These are phyloP conservation scores for Balakata baccata DNA, from an alignment of 345 rosid species.

Conservation along the genomic window DNA sequence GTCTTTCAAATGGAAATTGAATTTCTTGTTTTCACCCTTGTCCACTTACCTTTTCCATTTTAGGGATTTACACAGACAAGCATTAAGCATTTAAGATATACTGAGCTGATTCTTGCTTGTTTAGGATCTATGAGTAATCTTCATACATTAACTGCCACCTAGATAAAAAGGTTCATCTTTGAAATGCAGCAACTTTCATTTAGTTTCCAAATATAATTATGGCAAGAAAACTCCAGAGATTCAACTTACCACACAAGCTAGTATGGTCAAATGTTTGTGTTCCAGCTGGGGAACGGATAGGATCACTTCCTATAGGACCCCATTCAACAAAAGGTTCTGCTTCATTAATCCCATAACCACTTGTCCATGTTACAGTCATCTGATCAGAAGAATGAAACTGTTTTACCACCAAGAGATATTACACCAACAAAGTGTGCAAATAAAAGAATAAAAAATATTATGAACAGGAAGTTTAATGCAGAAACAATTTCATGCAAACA, in stretches of 20 bases:
- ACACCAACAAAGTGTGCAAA: neutral
- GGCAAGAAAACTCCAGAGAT: neutral
- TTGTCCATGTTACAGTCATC: slow-evolving; percentile 89
- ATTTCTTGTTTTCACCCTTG: neutral
- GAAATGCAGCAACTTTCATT: neutral
- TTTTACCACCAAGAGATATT: neutral
- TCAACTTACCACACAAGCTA: slow-evolving; percentile 49
- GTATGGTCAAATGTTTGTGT: slow-evolving; percentile 49
- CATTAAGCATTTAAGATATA: neutral
- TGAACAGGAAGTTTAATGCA: neutral
- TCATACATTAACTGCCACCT: neutral
- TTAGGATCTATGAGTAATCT: neutral
- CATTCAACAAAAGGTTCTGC: slow-evolving; percentile 70
- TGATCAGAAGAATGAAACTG: slow-evolving; percentile 17
- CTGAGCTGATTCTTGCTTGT: neutral
- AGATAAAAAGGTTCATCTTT: neutral
- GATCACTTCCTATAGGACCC: slow-evolving; percentile 47
- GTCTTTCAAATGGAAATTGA: neutral
- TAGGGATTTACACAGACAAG: neutral
- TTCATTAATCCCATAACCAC: slow-evolving; percentile 54
- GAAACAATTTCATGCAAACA: neutral
- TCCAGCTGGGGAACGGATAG: slow-evolving; percentile 47
- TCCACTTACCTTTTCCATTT: neutral
- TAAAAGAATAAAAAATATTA: neutral
- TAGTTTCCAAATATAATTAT: neutral